These are phyloP conservation scores for Tephrocybe sp. DNA, from an alignment of 768 basidiomycete species.

Conservation along the genomic window DNA sequence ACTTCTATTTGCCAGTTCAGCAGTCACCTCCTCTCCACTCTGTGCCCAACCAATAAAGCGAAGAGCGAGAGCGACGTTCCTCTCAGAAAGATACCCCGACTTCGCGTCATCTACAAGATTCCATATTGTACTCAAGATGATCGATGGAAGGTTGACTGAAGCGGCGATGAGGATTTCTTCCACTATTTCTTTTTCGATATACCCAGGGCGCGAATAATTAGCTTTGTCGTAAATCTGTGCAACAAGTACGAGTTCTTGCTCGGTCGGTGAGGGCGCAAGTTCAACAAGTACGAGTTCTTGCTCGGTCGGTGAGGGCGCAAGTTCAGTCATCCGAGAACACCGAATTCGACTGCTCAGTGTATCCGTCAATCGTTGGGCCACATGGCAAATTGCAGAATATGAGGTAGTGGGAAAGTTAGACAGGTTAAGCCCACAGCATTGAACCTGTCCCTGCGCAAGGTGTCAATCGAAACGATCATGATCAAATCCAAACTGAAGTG, in stretches of 20 bases:
- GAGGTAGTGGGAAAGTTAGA: not conserved
- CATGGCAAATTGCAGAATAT: not conserved
- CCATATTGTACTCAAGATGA: constrained; percentile 61
- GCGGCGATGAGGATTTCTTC: constrained; percentile 56
- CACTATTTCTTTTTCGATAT: constrained; percentile 40
- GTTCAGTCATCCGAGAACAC: constrained; percentile 6
- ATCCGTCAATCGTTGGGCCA: not conserved
- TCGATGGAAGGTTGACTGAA: constrained; percentile 47
- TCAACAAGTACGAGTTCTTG: constrained; percentile 29
- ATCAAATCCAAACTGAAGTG: too few species aligned
- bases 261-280: constrained; percentile 21
- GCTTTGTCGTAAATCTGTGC: constrained; percentile 25
- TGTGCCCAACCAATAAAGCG: constrained; percentile 68
- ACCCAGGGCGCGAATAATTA: constrained; percentile 20
- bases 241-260: constrained; percentile 30
- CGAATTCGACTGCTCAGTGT: not conserved
- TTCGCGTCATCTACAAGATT: constrained; percentile 58
- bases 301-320: constrained; percentile 22
- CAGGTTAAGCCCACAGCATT: too few species aligned
- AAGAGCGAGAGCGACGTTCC: constrained; percentile 56
- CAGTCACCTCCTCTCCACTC: constrained; percentile 40
- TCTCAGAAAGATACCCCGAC: constrained; percentile 51
- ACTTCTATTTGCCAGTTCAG: constrained; percentile 45
- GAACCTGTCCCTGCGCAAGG: too few species aligned
- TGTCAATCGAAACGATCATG: too few species aligned